A percentile compares a stretch with the other conserved stretches of the same genome.
These are phyloP conservation scores for Escallonia herrerae DNA, from an alignment of 129 eudicot genomes.

Conservation along the genomic window DNA sequence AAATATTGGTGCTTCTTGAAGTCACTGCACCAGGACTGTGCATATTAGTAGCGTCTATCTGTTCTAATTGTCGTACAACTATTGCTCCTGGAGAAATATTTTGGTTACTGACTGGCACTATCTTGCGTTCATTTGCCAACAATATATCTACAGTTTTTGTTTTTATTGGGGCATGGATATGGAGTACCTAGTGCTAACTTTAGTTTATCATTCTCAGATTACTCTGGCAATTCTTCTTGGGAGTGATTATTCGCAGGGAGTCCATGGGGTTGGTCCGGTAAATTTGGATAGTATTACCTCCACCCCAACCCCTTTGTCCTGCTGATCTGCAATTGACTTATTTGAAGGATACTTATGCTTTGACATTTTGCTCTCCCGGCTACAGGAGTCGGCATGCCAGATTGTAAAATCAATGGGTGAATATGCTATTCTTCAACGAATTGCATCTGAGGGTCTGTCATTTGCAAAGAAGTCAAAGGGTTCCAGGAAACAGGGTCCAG, in stretches of 20 bases:
- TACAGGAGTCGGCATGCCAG: conserved; percentile 81
- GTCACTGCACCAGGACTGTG: too few relatives aligned
- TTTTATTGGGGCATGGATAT: neutral
- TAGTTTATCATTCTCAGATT: conserved; percentile 40
- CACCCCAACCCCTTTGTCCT: neutral
- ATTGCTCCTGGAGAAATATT: neutral
- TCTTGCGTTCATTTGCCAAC: neutral
- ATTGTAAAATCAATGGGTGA: conserved; percentile 68
- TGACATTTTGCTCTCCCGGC: neutral
- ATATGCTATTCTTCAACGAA: conserved; percentile 51
- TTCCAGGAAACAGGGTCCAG: conserved; percentile 39
- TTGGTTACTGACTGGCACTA: neutral
- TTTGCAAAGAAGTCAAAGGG: conserved; percentile 47
- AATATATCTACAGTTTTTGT: too few relatives aligned
- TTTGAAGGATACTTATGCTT: conserved; percentile 4
- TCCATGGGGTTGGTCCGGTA: conserved; percentile 80
- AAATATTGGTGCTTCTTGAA: neutral
- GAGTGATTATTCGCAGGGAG: conserved; percentile 80
- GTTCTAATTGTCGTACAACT: too few relatives aligned
- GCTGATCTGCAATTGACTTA: conserved; percentile 11
- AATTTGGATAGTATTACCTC: conserved; percentile 11
- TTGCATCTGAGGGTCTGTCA: conserved; percentile 66
- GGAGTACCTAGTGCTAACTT: neutral
- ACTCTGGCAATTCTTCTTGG: conserved; percentile 85
- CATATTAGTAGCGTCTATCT: too few relatives aligned